Evolutionary conservation across 306 rosid genomes (phyloP).

Genomic region (Prunus kanzakura): DNA sequence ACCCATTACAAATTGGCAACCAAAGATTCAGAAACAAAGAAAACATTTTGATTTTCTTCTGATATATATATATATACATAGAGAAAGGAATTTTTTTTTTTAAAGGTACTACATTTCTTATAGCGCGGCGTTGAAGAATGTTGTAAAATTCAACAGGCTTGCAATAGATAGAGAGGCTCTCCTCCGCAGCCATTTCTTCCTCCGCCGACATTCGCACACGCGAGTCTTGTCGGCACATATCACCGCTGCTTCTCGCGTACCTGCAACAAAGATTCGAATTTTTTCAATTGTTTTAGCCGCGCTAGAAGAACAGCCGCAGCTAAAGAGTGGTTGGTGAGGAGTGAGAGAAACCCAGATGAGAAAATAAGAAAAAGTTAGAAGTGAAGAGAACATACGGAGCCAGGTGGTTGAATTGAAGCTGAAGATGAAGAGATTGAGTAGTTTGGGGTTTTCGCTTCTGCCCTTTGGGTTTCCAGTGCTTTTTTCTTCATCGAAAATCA

Average conservation of each 20-base stretch:
- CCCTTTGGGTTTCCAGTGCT: neutral
- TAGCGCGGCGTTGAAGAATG: conserved; percentile 54
- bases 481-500: conserved; percentile 10
- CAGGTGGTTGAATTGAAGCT: conserved; percentile 11
- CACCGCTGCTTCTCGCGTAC: conserved; percentile 24
- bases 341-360: neutral
- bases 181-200: conserved; percentile 66
- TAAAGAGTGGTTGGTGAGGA: neutral
- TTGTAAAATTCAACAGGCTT: conserved; percentile 82
- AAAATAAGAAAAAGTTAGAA: neutral
- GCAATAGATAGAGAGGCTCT: conserved; percentile 70
- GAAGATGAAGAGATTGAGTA: neutral
- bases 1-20: neutral
- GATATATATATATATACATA: neutral
- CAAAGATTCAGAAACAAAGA: conserved; percentile 24
- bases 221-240: conserved; percentile 53
- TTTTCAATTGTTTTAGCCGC: neutral
- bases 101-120: conserved; percentile 32
- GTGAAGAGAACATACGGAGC: conserved; percentile 8
- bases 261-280: neutral
- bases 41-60: neutral
- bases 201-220: conserved; percentile 51
- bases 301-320: neutral
- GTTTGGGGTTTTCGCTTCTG: neutral
- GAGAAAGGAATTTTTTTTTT: neutral